Evolutionary conservation across 2,329 filamentous ascomycete genomes (phyloP).

Genomic region (Leptographium wingfieldii): DNA sequence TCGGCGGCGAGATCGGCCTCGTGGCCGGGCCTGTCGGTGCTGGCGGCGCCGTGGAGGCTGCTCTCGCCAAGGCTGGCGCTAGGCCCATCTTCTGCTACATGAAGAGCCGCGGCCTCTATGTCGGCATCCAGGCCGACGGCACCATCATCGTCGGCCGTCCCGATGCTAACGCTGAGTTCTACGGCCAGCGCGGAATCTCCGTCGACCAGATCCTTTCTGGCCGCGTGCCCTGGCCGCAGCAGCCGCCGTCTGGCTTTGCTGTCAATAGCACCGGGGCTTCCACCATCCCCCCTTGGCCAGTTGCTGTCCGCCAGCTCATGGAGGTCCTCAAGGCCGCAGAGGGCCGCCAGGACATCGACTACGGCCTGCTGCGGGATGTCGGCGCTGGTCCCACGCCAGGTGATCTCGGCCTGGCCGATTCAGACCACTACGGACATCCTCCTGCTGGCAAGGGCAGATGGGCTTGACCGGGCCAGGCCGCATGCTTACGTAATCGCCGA

Average conservation of each 20-base stretch:
- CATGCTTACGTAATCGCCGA: too few species aligned
- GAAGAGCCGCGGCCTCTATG: slow-evolving; percentile 60
- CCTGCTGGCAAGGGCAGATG: not conserved
- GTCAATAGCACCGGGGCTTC: not conserved
- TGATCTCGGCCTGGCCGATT: slow-evolving; percentile 1
- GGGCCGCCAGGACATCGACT: slow-evolving; percentile 9
- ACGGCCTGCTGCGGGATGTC: slow-evolving; percentile 2
- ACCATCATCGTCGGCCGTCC: slow-evolving; percentile 60
- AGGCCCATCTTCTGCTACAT: slow-evolving; percentile 60
- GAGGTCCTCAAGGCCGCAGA: slow-evolving; percentile 14
- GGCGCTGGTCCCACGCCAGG: slow-evolving; percentile 5
- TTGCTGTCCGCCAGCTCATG: slow-evolving; percentile 9
- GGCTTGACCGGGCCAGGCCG: not conserved
- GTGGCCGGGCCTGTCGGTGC: slow-evolving; percentile 44
- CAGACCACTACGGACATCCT: not conserved
- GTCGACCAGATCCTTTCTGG: slow-evolving; percentile 11
- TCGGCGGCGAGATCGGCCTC: slow-evolving; percentile 56
- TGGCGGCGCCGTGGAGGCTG: slow-evolving; percentile 50
- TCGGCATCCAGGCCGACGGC: slow-evolving; percentile 59
- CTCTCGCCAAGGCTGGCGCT: slow-evolving; percentile 16
- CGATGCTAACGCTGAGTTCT: slow-evolving; percentile 62
- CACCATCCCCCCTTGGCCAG: slow-evolving; percentile 4
- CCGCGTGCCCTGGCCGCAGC: slow-evolving; percentile 8
- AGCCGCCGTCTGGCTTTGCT: not conserved
- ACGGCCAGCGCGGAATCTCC: slow-evolving; percentile 28